Evolutionary conservation across 257 asterid species (phyloP).

Genomic region (Leptodermis oblonga): DNA sequence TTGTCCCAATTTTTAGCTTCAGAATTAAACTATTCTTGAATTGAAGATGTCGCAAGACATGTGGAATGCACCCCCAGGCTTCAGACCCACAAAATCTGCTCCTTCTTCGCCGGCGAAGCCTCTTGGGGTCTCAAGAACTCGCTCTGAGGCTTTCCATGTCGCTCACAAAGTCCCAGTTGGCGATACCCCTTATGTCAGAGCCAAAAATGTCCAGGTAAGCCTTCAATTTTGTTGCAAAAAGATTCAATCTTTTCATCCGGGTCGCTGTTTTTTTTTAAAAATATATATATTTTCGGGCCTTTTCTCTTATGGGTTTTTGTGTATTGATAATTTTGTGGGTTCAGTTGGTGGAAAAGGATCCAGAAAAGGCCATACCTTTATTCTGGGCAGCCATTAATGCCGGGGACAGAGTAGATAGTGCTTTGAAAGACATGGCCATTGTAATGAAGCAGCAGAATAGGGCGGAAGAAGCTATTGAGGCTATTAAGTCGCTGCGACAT

Average conservation of each 20-base stretch:
- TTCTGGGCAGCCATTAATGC: conserved; percentile 98
- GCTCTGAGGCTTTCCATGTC: conserved; percentile 68
- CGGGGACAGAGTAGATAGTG: conserved; percentile 98
- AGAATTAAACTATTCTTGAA: not conserved
- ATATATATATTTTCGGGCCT: too few species aligned
- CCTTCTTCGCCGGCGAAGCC: conserved; percentile 95
- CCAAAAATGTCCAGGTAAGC: conserved; percentile 89
- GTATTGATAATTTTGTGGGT: not conserved
- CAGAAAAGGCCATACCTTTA: conserved; percentile 85
- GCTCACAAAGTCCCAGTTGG: conserved; percentile 94
- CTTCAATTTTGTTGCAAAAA: not conserved
- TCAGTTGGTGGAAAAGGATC: conserved; percentile 94
- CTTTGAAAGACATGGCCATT: conserved; percentile 95
- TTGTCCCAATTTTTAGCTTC: not conserved
- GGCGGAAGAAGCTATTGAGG: conserved; percentile 96
- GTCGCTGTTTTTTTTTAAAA: too few species aligned
- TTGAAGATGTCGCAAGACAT: conserved; percentile 67
- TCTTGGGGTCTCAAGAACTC: conserved; percentile 62
- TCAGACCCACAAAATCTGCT: conserved; percentile 85
- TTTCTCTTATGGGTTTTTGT: not conserved
- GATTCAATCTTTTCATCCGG: not conserved
- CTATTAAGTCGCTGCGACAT: conserved; percentile 71
- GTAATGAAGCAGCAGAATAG: conserved; percentile 98
- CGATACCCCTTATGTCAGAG: conserved; percentile 84
- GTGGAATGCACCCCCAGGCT: conserved; percentile 91